Evolutionary conservation across 139 green algal genomes (phyloP).

Genomic region (Picocystis salinarum): DNA sequence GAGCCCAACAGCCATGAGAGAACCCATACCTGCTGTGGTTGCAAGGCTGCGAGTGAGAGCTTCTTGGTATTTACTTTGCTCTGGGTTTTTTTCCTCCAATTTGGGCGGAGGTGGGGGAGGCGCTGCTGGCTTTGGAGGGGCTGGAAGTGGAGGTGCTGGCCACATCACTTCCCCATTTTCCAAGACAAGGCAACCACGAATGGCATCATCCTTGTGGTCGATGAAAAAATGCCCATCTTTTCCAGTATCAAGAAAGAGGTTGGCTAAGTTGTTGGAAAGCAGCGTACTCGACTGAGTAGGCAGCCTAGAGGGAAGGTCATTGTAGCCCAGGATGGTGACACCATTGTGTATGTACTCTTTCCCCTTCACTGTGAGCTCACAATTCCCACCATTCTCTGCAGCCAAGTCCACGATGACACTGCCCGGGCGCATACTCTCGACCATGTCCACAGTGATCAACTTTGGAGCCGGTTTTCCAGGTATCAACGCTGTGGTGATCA

Average conservation of each 20-base stretch:
- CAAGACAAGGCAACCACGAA: slow-evolving; percentile 53
- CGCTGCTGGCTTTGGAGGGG: slow-evolving; percentile 7
- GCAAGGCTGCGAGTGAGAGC: background rate
- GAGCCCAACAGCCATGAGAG: slow-evolving; percentile 4
- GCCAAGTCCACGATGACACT: slow-evolving; percentile 72
- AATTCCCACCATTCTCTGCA: slow-evolving; percentile 55
- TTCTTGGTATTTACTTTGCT: background rate
- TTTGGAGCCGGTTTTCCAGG: slow-evolving; percentile 60
- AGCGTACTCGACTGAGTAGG: slow-evolving; percentile 50
- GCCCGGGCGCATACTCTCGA: slow-evolving; percentile 62
- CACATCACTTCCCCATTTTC: slow-evolving; percentile 55
- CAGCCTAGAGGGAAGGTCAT: slow-evolving; percentile 65
- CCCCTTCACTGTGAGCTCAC: slow-evolving; percentile 30
- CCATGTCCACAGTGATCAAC: slow-evolving; percentile 57
- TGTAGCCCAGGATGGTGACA: slow-evolving; percentile 69
- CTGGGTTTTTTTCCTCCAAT: background rate
- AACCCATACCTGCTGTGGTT: background rate
- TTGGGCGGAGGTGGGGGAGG: background rate
- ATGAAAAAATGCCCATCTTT: slow-evolving; percentile 46
- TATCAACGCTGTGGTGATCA: slow-evolving; percentile 73
- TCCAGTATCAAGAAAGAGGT: slow-evolving; percentile 19
- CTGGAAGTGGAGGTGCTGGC: slow-evolving; percentile 36
- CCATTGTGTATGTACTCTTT: slow-evolving; percentile 25
- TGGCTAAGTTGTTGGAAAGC: slow-evolving; percentile 71
- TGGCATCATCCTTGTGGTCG: slow-evolving; percentile 58